These are phyloP conservation scores for Tetrapisispora taiwanensis DNA, from an alignment of 805 yeast genomes.

Conservation along the genomic window DNA sequence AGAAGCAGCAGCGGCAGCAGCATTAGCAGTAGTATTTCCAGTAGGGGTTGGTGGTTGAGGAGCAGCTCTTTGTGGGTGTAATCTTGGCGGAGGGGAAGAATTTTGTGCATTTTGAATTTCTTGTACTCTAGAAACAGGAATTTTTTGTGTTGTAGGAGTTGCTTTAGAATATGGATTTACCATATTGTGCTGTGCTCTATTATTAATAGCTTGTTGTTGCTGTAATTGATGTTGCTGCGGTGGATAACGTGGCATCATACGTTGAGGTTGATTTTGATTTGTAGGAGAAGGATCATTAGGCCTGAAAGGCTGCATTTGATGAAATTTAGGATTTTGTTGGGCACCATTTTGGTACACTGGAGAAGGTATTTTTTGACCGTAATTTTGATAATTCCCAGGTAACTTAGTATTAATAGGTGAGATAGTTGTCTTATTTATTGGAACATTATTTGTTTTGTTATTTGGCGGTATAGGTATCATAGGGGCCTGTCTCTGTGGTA, in stretches of 20 bases:
- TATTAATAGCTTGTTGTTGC: slow-evolving; percentile 11
- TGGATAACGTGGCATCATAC: slow-evolving; percentile 4
- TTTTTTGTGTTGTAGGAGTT: slow-evolving; percentile 2
- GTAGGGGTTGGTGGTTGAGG: slow-evolving; percentile 12
- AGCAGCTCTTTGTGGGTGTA: slow-evolving; percentile 21
- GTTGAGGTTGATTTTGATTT: slow-evolving; percentile 2
- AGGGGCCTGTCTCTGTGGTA: slow-evolving; percentile 24
- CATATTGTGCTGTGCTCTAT: slow-evolving; percentile 12
- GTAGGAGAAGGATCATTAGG: slow-evolving; percentile 8
- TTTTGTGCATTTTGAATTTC: neutral
- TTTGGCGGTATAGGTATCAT: slow-evolving; percentile 23
- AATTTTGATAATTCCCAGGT: neutral
- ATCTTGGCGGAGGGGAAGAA: slow-evolving; percentile 9
- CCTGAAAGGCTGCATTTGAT: slow-evolving; percentile 6
- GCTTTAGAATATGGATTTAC: slow-evolving; percentile 16
- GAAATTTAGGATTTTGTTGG: slow-evolving; percentile 5
- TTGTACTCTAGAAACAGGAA: neutral
- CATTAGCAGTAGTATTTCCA: slow-evolving; percentile 10
- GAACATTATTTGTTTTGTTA: slow-evolving; percentile 9
- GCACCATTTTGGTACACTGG: slow-evolving; percentile 1
- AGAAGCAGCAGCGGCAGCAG: slow-evolving; percentile 30
- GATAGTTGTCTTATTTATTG: neutral
- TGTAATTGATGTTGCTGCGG: slow-evolving; percentile 3
- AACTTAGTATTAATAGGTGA: slow-evolving; percentile 4
- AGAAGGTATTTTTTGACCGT: neutral